Evolutionary conservation across 2,329 filamentous ascomycete genomes (phyloP).

Genomic region (Verticillium dahliae): DNA sequence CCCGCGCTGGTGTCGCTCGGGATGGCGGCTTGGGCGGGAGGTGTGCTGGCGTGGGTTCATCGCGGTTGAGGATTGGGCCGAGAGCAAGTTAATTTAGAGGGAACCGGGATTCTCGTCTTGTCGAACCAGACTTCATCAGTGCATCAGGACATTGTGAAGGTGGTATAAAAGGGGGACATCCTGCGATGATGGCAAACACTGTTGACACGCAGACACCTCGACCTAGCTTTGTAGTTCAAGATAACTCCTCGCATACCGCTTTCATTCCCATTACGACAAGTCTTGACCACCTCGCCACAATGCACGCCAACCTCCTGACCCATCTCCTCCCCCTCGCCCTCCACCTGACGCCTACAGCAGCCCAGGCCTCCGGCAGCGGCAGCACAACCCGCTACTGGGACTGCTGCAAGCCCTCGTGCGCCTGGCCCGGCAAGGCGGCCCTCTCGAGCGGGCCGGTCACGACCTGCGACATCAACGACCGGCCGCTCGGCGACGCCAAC

Average conservation of each 20-base stretch:
- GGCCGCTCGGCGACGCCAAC: conserved; percentile 34
- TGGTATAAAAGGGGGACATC: too few species aligned
- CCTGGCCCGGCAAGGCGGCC: conserved; percentile 39
- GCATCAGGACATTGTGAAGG: too few species aligned
- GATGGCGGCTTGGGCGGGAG: background rate
- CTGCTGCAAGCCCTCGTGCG: conserved; percentile 55
- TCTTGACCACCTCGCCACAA: background rate
- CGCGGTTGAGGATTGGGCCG: background rate
- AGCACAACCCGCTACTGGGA: conserved; percentile 36
- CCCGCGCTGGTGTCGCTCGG: background rate
- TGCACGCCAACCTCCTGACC: conserved; percentile 10
- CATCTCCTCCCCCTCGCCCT: conserved; percentile 14
- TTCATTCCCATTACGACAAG: background rate
- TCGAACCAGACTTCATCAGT: background rate
- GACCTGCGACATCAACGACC: conserved; percentile 42
- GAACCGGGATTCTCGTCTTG: background rate
- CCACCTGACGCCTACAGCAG: conserved; percentile 11
- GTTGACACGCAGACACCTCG: too few species aligned
- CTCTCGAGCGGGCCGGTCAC: background rate
- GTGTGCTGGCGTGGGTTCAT: background rate
- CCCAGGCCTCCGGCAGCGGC: conserved; percentile 19
- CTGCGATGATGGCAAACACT: too few species aligned
- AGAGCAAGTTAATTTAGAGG: background rate
- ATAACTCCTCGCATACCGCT: too few species aligned
- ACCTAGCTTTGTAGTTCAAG: too few species aligned